A percentile compares a stretch with the other conserved stretches of the same genome.
These are phyloP conservation scores for Acanthochlamys bracteata DNA, from an alignment of 106 monocot species.

Conservation along the genomic window DNA sequence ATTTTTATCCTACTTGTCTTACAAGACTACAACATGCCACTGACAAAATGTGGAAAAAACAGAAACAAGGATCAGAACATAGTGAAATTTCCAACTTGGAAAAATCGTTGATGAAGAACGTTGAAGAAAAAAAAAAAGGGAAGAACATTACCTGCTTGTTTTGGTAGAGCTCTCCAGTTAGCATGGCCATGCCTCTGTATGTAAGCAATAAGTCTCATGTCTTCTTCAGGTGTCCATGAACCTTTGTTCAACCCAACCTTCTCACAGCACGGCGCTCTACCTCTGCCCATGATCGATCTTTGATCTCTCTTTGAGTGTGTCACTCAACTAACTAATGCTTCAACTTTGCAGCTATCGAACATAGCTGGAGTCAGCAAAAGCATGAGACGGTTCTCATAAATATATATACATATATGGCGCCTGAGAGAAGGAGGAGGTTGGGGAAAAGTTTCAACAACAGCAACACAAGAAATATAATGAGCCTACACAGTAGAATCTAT, in stretches of 20 bases:
- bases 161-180: conserved; percentile 76
- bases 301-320: neutral
- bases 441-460: neutral
- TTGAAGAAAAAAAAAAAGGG: neutral
- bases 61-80: no score
- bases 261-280: conserved; percentile 77
- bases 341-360: neutral
- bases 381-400: neutral
- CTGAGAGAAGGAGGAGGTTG: neutral
- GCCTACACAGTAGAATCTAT: neutral
- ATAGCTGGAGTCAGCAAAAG: neutral
- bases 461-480: neutral
- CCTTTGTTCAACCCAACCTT: conserved; percentile 80
- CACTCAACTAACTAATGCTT: neutral
- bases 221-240: conserved; percentile 83
- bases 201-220: conserved; percentile 49
- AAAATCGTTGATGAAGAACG: no score
- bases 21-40: no score
- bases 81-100: no score
- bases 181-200: conserved; percentile 60
- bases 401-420: conserved; percentile 4
- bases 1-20: no score
- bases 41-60: no score
- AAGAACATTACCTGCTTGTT: conserved; percentile 47
- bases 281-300: conserved; percentile 37